These are phyloP conservation scores for Paradendryphiella salina DNA, from an alignment of 2,329 filamentous ascomycete genomes.

Conservation along the genomic window DNA sequence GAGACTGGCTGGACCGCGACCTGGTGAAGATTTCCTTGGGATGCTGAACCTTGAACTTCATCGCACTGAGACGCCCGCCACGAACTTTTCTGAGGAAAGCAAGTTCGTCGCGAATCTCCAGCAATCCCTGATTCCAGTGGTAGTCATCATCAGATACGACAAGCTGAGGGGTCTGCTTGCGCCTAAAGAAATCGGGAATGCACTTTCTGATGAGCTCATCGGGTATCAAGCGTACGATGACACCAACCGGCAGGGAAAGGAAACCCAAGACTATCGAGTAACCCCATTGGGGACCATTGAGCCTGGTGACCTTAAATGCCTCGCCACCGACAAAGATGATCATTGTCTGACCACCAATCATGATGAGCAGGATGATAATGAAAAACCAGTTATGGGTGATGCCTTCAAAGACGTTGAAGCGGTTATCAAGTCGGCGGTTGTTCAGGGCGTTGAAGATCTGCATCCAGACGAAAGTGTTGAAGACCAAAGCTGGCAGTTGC, in stretches of 20 bases:
- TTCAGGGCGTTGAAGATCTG: constrained; percentile 99
- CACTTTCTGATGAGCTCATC: constrained; percentile 63
- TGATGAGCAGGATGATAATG: constrained; percentile 78
- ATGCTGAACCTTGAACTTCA: constrained; percentile 77
- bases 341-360: constrained; percentile 85
- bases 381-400: constrained; percentile 87
- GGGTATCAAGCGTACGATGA: constrained; percentile 79
- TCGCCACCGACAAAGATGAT: constrained; percentile 85
- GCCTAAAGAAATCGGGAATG: constrained; percentile 50
- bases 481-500: constrained; percentile 75
- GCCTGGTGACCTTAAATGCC: constrained; percentile 73
- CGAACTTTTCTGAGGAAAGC: constrained; percentile 78
- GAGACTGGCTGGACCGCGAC: constrained; percentile 64
- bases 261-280: constrained; percentile 82
- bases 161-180: constrained; percentile 49
- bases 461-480: constrained; percentile 99
- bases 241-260: constrained; percentile 81
- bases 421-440: constrained; percentile 91
- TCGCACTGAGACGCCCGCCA: constrained; percentile 77
- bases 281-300: constrained; percentile 80
- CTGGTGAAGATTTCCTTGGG: constrained; percentile 71
- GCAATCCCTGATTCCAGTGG: constrained; percentile 70
- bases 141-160: constrained; percentile 53
- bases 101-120: constrained; percentile 78
- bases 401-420: constrained; percentile 93